Evolutionary conservation across 108 stramenopile genomes (phyloP), one percentile per base, ranked within the genome.

Genomic region (Mediolabrus comicus): DNA sequence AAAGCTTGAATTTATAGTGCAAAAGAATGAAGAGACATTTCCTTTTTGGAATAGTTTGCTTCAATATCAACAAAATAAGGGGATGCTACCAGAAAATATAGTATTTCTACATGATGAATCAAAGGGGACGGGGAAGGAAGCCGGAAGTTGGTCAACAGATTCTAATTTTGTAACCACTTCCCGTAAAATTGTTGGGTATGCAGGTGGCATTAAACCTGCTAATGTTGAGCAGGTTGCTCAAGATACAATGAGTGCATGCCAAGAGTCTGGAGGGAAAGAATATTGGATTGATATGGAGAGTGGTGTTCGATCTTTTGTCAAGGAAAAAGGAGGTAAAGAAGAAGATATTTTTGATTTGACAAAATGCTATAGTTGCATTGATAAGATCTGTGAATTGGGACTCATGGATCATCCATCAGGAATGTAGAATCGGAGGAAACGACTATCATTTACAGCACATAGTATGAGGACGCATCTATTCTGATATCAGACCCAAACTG

Each of bases 221-320:
- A 96, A 89, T 59, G 83, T 96, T 28, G 36, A 11, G 11, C 53
- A 58, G 10, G 87, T 94, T 11, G 52, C 95, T 29, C 19, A 82
- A 29, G 74, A 84, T 24, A 74, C 90, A 28, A 26, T 66, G 19
- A 31, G 55, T 0, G 81, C 77, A 16, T 61, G 73, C 17, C 3
- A 55, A 22, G 51, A 53, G 53, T 79, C 83, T 13, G 83, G 76
- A 25, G 71, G 62, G 49, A 56, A 56, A 8, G 57, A 66, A 9
- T 74, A 92, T 38, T 95, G 95, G 95, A 92, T 95, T 60, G 95
- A 95, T 64, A 95, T 95, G 95, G 95, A 95, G 64, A 92, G 89
- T 57, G 83, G 84, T 12, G 59, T 95, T 49, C 73, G 95, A 7
- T 49, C 46, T 49, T 22, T 17, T 49, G 46, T 8, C 22, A 49